Base-by-base conservation (phyloP, 345 rosid genomes). In the Cardiospermum halicacabum region DNA sequence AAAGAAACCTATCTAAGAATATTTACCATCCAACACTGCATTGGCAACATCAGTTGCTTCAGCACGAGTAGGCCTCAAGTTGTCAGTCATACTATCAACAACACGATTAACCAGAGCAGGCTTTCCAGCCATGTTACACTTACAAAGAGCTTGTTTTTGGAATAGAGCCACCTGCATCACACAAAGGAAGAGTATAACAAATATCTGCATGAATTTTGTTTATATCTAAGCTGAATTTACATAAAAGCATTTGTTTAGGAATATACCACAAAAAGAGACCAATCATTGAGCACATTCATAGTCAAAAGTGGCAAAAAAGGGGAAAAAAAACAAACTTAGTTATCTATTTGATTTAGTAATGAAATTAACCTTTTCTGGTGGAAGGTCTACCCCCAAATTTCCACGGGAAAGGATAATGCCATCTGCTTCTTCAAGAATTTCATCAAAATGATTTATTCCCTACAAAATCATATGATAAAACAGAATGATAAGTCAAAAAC, bases 11-110 rank as follows among this genome's bases (percentile, higher is more conserved):
- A 42, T 12, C 13, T 30, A 3, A 8, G 60, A 43, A 69, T 3
- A 37, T 48, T 69, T 76, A 94, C 99, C 99, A 81, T 94, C 99
- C 76, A 94, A 80, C 60, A 91, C 91, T 36, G 97, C 99, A 82
- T 94, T 89, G 62, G 99, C 99, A 80, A 91, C 93, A 85, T 94
- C 99, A 1, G 97, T 94, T 43, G 97, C 99, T 84, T 94, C 99
- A 37, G 99, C 99, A 56, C 99, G 99, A 70, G 97, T 94, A 74
- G 99, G 99, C 66, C 99, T 83, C 64, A 94, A 76, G 84, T 94
- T 94, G 71, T 82, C 95, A 25, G 97, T 89, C 99, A 94, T 91
- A 82, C 96, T 91, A 76, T 94, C 99, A 49, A 94, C 97, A 58
- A 91, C 96, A 68, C 96, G 92, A 51, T 89, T 89, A 43, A 94